These are phyloP conservation scores for Brassica hybrid DNA, from an alignment of 441 rosid genomes.

Conservation along the genomic window DNA sequence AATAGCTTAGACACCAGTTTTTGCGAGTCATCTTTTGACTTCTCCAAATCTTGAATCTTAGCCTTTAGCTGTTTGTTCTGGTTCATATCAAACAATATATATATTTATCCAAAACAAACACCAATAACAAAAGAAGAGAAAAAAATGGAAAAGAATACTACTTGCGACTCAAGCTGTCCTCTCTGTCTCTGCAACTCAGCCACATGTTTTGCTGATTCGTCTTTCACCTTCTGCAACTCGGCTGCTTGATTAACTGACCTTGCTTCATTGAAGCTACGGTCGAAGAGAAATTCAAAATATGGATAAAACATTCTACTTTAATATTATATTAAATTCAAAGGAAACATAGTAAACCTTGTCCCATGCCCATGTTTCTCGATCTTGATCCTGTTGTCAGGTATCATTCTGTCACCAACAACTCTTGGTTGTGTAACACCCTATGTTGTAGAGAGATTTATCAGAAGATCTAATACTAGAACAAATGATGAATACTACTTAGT, in stretches of 20 bases:
- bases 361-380: background rate
- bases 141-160: slow-evolving; percentile 14
- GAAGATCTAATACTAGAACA: background rate
- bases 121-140: background rate
- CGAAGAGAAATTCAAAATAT: background rate
- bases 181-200: slow-evolving; percentile 38
- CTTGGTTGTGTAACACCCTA: background rate
- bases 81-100: too few species aligned
- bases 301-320: background rate
- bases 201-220: slow-evolving; percentile 14
- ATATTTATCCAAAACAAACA: too few species aligned
- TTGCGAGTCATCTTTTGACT: slow-evolving; percentile 19
- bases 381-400: background rate
- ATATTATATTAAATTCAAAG: background rate
- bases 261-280: background rate
- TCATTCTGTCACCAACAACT: background rate
- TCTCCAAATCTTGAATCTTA: slow-evolving; percentile 40
- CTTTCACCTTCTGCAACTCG: slow-evolving; percentile 23
- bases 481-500: background rate
- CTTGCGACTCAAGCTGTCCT: slow-evolving; percentile 51
- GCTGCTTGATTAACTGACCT: background rate
- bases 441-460: background rate
- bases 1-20: slow-evolving; percentile 21
- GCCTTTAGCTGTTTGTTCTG: background rate
- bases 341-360: background rate